phyloP scores from a whole-genome alignment of 306 rosid genomes.

The Cicer pinnatifidum region DNA sequence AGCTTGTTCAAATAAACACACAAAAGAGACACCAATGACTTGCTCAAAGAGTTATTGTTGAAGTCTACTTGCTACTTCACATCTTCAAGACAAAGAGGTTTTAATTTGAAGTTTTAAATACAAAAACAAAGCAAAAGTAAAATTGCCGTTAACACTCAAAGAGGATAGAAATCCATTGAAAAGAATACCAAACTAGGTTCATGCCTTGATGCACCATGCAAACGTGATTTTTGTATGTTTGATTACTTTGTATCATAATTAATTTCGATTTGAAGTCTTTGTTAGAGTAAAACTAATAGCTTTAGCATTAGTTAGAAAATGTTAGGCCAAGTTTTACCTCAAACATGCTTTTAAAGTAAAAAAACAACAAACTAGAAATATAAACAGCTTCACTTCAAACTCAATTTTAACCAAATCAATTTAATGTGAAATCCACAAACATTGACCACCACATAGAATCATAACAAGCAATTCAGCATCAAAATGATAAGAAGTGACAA shows the following conservation, averaged over 20 bases:
- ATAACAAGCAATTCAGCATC: background rate
- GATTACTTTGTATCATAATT: background rate
- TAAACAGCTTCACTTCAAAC: background rate
- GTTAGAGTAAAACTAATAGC: background rate
- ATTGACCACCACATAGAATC: background rate
- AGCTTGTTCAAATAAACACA: background rate
- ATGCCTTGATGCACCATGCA: background rate
- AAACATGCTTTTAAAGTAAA: background rate
- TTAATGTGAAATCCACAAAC: background rate
- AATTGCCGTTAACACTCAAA: background rate
- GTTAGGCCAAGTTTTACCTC: background rate
- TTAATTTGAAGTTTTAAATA: background rate
- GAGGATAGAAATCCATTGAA: background rate
- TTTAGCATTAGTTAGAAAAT: background rate
- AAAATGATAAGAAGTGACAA: background rate
- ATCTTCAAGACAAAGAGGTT: background rate
- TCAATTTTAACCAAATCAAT: background rate
- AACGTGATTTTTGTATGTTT: background rate
- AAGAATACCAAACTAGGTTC: background rate
- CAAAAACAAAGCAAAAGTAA: background rate
- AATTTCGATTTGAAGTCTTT: background rate
- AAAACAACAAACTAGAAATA: background rate
- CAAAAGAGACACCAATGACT: background rate
- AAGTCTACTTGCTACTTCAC: constrained; percentile 5
- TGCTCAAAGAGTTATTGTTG: background rate